Evolutionary conservation across 2,329 filamentous ascomycete species (phyloP), one percentile per base, ranked within the genome.

Genomic region (Daldinia sp.): DNA sequence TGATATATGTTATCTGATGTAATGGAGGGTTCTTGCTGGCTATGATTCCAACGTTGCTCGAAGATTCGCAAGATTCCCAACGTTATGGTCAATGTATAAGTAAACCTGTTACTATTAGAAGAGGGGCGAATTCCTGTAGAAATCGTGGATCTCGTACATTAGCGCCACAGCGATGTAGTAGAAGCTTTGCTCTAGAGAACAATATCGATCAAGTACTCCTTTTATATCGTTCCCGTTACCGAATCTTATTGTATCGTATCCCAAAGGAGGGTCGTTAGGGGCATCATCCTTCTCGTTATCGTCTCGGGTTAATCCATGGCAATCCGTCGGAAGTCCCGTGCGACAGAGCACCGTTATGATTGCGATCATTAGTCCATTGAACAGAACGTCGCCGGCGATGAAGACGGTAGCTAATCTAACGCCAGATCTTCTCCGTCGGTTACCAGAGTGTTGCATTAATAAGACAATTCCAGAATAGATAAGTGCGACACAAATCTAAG

Each of bases 261-360:
- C 72, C 1, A 41, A 17, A 1, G 63, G 61, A 9, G 69, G 67
- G 1, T 66, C 19, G 35, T 69, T 21, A 17, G 32, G 39, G 10
- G 59, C 58, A 37, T 71, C 69, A 43, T 13, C 49, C 0, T 32
- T 17, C 37, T 61, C 61, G n/a, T 34, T 63, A 58, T 74, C 59
- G 21, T 25, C 15, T 23, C 52, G 61, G 23, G 74, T 76, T 39
- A 79, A 58, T 25, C 77, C 76, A 17, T 61, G 66, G 29, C 77
- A 79, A 52, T 77, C 71, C 0, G 68, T 57, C 0, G 77, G 77
- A 2, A 79, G 67, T 5, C 77, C 77, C 1, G 70, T 65, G 7
- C 66, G 67, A 29, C 77, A 73, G 4, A 79, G 69, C 3, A 78
- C 43, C 2, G 74, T 74, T 48, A 79, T 70, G 23, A 76, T 71